These are phyloP conservation scores for Ceratobasidium sp. DNA, from an alignment of 1,284 basidiomycete genomes.

Conservation along the genomic window DNA sequence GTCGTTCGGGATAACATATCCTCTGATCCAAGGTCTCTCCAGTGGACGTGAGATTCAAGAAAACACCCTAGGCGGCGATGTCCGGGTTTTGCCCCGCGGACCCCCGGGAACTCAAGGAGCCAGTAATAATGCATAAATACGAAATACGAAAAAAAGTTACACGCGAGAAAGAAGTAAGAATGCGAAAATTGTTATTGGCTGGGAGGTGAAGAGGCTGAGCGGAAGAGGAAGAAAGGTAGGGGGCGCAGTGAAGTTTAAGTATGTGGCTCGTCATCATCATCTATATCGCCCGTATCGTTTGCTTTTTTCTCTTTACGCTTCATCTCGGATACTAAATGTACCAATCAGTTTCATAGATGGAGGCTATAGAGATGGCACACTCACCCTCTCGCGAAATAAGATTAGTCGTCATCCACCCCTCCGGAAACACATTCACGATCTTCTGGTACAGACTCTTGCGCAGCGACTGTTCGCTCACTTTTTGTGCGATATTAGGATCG, in stretches of 20 bases:
- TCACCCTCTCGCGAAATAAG: slow-evolving; percentile 66
- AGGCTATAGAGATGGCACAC: slow-evolving; percentile 47
- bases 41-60: slow-evolving; percentile 31
- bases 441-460: slow-evolving; percentile 84
- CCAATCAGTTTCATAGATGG: not conserved
- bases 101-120: slow-evolving; percentile 45
- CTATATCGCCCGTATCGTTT: slow-evolving; percentile 30
- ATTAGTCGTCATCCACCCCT: slow-evolving; percentile 75
- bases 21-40: not conserved
- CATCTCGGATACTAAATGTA: slow-evolving; percentile 32
- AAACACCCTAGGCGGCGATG: slow-evolving; percentile 7
- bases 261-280: slow-evolving; percentile 38
- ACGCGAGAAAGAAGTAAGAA: not conserved
- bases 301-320: slow-evolving; percentile 44
- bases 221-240: too few relatives aligned
- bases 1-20: slow-evolving; percentile 39
- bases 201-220: too few relatives aligned
- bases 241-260: not conserved
- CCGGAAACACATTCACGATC: slow-evolving; percentile 82
- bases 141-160: not conserved
- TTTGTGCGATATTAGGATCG: slow-evolving; percentile 71
- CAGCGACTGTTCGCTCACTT: slow-evolving; percentile 82
- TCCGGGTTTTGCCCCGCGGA: slow-evolving; percentile 37
- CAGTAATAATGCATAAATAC: slow-evolving; percentile 43
- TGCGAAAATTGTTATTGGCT: not conserved